Base-by-base conservation (phyloP, 805 yeast genomes). In the Ogataea minuta region DNA sequence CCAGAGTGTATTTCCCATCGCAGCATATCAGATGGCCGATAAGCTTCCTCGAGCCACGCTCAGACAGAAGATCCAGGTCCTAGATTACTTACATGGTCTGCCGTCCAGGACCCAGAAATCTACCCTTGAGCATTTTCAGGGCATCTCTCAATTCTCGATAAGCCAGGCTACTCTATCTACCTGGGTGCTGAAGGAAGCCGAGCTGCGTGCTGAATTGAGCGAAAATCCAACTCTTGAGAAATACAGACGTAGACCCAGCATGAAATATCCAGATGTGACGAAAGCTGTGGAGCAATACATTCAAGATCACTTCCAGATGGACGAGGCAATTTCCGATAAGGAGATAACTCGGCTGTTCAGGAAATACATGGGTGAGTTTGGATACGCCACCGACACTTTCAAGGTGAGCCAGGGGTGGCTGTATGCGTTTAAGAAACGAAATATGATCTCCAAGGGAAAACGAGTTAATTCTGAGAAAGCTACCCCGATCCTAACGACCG, bases 111-210 rank as follows among this genome's bases (percentile, higher is more conserved):
- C 60, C 1, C 67, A 64, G 33, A 36, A 39, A 20, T 62, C 61
- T 13, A 48, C 59, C 0, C 33, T 62, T 15, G 36, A 36, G 6
- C 53, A 56, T 39, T 62, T 62, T 47, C 43, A 43, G 12, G 31
- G 36, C 1, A 45, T 36, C 10, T 43, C 41, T 8, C 31, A 36
- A 23, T 63, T 64, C 39, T 43, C 62, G 14, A 54, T 64, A 11
- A 61, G 67, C 15, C 67, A 60, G 44, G 63, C 66, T 6, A 62
- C 68, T 1, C 42, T 64, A 23, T 61, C 67, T 1, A 58, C 54
- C 11, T 64, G 69, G 69, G 43, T 47, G 1, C 13, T 53, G 7
- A 53, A 49, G 28, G 66, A 63, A 37, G 27, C 38, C 0, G 36
- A 37, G 5, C 28, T 64, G 4, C 47, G 69, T 4, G 36, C 45